Base-by-base conservation (phyloP, 192 early-diverging fungal genomes). In the Rhizoclosmatium sp. region DNA sequence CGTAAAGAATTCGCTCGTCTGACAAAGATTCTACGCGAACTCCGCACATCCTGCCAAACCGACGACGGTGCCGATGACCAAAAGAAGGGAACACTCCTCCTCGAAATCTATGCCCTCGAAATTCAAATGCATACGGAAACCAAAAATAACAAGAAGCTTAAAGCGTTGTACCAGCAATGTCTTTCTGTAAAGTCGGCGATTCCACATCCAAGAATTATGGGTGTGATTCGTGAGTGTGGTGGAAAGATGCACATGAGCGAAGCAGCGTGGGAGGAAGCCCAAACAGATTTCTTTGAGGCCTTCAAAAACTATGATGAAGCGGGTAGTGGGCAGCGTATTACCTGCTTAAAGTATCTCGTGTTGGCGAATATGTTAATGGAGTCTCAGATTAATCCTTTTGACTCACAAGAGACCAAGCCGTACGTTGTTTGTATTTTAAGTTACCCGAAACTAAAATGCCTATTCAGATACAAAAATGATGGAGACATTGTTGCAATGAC, bases 291-390 rank as follows among this genome's bases (percentile, higher is more conserved):
- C 78, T 99, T 98, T 83, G 96, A 98, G 67, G 94, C 96, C 3
- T 99, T 99, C 86, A 96, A 96, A 68, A 97, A 96, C 78, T 99
- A 97, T 82, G 96, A 99, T 79, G 97, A 99, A 82, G 96, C 97
- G 0, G 97, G 97, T 54, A 94, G 92, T 78, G 91, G 89, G 19
- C 96, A 96, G 80, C 92, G 97, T 69, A 95, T 99, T 59, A 91
- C 93, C 70, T 95, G 96, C 45, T 87, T 99, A 47, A 97, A 98
- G 90, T 96, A 99, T 83, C 85, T 99, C 47, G 96, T 98, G 0
- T 80, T 99, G 72, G 96, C 97, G 19, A 97, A 96, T 78, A 98
- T 99, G 96, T 85, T 99, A 73, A 95, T 94, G 79, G 94, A 97
- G 81, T 96, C 93, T 19, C 89, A 95, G 77, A 96, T 99, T 86